Evolutionary conservation across 352 stramenopile species (phyloP).

Genomic region (Globisporangium solare): DNA sequence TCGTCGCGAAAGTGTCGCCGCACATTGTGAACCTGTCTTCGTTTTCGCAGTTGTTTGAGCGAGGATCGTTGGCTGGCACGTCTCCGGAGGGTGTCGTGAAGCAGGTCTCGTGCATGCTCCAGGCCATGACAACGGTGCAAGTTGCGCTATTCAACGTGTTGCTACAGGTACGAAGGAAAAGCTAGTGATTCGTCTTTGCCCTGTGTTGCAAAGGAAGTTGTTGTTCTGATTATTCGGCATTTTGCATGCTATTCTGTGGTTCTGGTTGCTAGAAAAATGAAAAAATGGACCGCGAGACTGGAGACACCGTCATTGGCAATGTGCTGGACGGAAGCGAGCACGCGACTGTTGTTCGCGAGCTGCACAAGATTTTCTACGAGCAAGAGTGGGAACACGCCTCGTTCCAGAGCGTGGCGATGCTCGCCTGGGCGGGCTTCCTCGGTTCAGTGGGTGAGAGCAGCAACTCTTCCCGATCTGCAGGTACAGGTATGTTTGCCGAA

Average conservation of each 20-base stretch:
- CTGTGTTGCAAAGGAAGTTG: neutral
- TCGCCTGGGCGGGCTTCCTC: conserved; percentile 71
- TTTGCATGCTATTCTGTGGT: neutral
- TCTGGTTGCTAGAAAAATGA: conserved; percentile 28
- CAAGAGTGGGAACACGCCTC: conserved; percentile 63
- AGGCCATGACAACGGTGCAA: conserved; percentile 68
- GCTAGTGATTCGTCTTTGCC: neutral
- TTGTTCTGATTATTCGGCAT: neutral
- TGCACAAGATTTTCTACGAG: conserved; percentile 62
- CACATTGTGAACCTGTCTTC: conserved; percentile 81
- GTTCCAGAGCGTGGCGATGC: conserved; percentile 73
- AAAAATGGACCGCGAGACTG: conserved; percentile 64
- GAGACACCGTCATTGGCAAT: conserved; percentile 33
- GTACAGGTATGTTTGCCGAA: conserved; percentile 46
- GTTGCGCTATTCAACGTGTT: conserved; percentile 59
- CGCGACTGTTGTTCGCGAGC: conserved; percentile 40
- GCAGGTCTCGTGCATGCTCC: conserved; percentile 74
- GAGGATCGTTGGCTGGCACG: conserved; percentile 50
- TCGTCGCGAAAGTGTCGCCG: conserved; percentile 67
- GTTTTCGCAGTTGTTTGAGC: conserved; percentile 70
- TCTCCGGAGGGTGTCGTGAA: conserved; percentile 62
- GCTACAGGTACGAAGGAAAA: conserved; percentile 23
- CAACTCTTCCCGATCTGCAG: conserved; percentile 13
- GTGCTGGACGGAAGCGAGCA: conserved; percentile 42
- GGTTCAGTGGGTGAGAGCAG: conserved; percentile 22